Conservation (phyloP, 1,284 basidiomycete species). For the Microbotryomycetes sp. region DNA sequence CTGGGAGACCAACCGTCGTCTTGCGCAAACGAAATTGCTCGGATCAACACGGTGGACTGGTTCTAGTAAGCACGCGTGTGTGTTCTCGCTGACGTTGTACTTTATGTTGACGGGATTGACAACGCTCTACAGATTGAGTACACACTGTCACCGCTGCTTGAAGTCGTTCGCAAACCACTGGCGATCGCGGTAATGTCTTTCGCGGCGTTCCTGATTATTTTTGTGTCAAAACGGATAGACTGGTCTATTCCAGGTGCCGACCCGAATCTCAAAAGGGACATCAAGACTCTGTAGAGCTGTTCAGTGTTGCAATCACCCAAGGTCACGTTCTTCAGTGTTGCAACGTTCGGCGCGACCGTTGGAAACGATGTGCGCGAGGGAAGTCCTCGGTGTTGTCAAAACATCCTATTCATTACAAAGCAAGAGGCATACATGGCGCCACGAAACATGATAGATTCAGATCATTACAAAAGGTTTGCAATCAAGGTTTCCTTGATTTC, state of each 20-base stretch:
- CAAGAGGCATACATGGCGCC: background rate
- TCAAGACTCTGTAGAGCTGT: background rate
- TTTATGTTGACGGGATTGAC: slow-evolving; percentile 26
- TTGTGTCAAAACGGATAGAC: slow-evolving; percentile 39
- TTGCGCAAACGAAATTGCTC: slow-evolving; percentile 70
- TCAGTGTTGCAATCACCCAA: too few species aligned
- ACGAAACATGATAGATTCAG: background rate
- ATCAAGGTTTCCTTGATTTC: slow-evolving; percentile 4
- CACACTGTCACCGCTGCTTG: slow-evolving; percentile 59
- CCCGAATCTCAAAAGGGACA: background rate
- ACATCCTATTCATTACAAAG: background rate
- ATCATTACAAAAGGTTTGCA: background rate
- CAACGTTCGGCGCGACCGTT: slow-evolving; percentile 21
- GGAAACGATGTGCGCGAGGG: background rate
- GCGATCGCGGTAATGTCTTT: slow-evolving; percentile 52
- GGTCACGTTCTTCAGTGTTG: too few species aligned
- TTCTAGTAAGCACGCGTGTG: slow-evolving; percentile 57
- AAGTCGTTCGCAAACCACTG: slow-evolving; percentile 75
- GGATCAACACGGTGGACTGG: slow-evolving; percentile 61
- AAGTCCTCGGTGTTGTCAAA: background rate
- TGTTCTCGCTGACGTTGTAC: slow-evolving; percentile 26
- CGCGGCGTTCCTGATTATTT: slow-evolving; percentile 40
- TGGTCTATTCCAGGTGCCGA: background rate
- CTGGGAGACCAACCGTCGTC: slow-evolving; percentile 71
- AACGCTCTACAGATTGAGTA: slow-evolving; percentile 65